Evolutionary conservation across 495 filamentous ascomycete species (phyloP).

Genomic region (Evansstolkia leycettana): DNA sequence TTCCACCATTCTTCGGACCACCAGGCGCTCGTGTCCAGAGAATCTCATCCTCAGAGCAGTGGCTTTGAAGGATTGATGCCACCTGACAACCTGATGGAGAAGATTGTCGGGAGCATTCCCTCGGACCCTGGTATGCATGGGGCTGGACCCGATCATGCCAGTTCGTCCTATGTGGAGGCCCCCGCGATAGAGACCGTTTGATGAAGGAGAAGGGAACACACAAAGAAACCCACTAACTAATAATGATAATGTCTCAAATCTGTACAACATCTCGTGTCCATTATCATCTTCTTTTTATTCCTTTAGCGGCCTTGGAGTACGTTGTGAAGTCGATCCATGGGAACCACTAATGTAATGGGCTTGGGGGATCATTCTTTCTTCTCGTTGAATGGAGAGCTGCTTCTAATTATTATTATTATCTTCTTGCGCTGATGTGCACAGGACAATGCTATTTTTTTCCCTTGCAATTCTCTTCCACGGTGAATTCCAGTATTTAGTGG

Average conservation of each 20-base stretch:
- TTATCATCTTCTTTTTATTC: constrained; percentile 1
- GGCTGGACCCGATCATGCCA: constrained; percentile 25
- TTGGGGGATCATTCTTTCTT: too few species aligned
- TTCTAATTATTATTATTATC: too few species aligned
- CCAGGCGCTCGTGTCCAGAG: constrained; percentile 20
- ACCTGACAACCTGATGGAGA: constrained; percentile 30
- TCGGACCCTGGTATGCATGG: constrained; percentile 26
- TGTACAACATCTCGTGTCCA: constrained; percentile 3
- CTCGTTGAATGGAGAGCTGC: too few species aligned
- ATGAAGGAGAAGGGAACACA: constrained; percentile 1
- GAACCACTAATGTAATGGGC: too few species aligned
- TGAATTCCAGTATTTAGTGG: too few species aligned
- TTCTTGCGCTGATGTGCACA: too few species aligned
- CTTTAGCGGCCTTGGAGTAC: too few species aligned
- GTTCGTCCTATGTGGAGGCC: constrained; percentile 18
- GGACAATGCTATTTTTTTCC: too few species aligned
- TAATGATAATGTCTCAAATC: constrained; percentile 9
- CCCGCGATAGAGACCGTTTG: constrained; percentile 19
- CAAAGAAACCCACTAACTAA: constrained; percentile 8
- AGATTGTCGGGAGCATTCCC: constrained; percentile 27
- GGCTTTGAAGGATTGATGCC: constrained; percentile 23
- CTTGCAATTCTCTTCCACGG: too few species aligned
- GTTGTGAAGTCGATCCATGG: too few species aligned
- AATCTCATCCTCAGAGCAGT: constrained; percentile 22
- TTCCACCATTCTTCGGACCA: constrained; percentile 22